Evolutionary conservation across 1,284 basidiomycete genomes (phyloP).

Genomic region (Fistulina hepatica): DNA sequence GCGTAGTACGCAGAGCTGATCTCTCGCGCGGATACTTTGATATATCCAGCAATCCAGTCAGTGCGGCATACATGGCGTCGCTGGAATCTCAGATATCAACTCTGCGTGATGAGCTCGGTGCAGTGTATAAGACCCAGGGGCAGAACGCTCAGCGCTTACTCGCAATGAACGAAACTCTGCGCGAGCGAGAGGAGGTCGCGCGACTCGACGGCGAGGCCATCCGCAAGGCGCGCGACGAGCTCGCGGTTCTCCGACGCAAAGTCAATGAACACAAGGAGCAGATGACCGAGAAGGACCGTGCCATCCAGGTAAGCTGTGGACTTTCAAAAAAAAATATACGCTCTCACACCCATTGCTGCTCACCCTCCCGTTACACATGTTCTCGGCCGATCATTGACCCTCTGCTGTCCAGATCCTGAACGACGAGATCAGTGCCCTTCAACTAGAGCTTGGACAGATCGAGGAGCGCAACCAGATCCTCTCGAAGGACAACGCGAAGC

Average conservation of each 20-base stretch:
- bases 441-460: slow-evolving; percentile 84
- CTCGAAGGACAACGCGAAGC: slow-evolving; percentile 85
- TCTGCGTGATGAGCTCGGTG: slow-evolving; percentile 82
- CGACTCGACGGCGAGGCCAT: slow-evolving; percentile 70
- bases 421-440: slow-evolving; percentile 86
- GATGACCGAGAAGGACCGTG: slow-evolving; percentile 80
- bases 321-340: neutral
- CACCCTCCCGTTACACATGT: slow-evolving; percentile 2
- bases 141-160: slow-evolving; percentile 91
- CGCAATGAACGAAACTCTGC: slow-evolving; percentile 86
- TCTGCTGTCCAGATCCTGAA: slow-evolving; percentile 61
- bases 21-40: slow-evolving; percentile 14
- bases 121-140: slow-evolving; percentile 92
- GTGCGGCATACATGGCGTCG: slow-evolving; percentile 78
- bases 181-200: slow-evolving; percentile 81
- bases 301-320: slow-evolving; percentile 58
- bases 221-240: slow-evolving; percentile 62
- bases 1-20: slow-evolving; percentile 1
- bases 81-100: slow-evolving; percentile 89
- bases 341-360: too few relatives aligned
- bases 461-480: slow-evolving; percentile 79
- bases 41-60: slow-evolving; percentile 60
- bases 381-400: slow-evolving; percentile 5
- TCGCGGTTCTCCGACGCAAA: slow-evolving; percentile 57
- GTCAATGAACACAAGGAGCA: slow-evolving; percentile 79